These are phyloP conservation scores for Pelargonium hybrid DNA, from an alignment of 441 rosid species.

Conservation along the genomic window DNA sequence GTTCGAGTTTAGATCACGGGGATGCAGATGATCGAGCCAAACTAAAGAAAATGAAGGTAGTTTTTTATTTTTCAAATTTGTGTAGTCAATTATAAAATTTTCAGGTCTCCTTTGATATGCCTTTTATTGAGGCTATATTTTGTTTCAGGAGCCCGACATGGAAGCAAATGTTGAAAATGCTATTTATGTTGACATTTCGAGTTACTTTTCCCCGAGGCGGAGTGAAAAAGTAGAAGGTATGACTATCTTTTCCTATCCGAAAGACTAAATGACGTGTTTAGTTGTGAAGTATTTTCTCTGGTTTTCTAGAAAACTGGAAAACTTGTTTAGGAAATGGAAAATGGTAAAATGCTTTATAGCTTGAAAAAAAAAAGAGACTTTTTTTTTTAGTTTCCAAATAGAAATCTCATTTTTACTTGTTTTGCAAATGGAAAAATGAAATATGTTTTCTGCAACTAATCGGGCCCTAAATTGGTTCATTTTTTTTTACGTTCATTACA, in stretches of 20 bases:
- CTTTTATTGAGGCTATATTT: background rate
- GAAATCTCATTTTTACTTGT: too few relatives aligned
- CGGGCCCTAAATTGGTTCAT: too few relatives aligned
- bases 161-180: background rate
- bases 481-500: too few relatives aligned
- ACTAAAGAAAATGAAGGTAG: background rate
- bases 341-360: too few relatives aligned
- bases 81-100: background rate
- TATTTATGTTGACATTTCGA: background rate
- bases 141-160: background rate
- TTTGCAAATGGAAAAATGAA: too few relatives aligned
- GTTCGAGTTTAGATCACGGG: background rate
- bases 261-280: too few relatives aligned
- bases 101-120: background rate
- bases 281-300: too few relatives aligned
- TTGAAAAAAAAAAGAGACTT: too few relatives aligned
- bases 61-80: background rate
- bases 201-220: background rate
- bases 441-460: too few relatives aligned
- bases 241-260: background rate
- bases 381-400: too few relatives aligned
- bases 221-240: background rate
- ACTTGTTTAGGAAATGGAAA: too few relatives aligned
- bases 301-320: too few relatives aligned
- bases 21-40: background rate